Base-by-base conservation (phyloP, 1,284 basidiomycete species). In the Leccinum colubrinum region DNA sequence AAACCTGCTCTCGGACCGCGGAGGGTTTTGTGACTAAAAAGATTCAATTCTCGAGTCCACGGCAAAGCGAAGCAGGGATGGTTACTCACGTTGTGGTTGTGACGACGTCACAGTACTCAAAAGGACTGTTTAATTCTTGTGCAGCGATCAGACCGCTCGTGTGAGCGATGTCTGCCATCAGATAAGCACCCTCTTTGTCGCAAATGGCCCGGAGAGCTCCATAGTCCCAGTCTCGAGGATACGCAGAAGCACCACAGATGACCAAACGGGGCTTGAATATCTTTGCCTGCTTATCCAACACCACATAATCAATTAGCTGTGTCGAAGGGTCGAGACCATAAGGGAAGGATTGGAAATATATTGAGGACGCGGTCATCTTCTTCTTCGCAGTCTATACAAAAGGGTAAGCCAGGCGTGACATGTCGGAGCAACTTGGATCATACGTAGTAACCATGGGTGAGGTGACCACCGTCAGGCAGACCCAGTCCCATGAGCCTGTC, bases 401-500 rank as follows among this genome's bases (percentile, higher is more conserved):
- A 53, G 43, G 37, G 61, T 3, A 63, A 43, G 59, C 65, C 57
- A 11, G 25, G 43, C 12, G 30, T 50, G 43, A 17, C 17, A 35
- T 22, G 9, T 22, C n/a, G 50, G 25, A 37, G 20, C 27, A n/a
- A 3, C 4, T 12, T 9, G 17, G 14, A 20, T 79, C 86, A 65
- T 70, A 91, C 90, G 80, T 98, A 98, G 84, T 97, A 97, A 46
- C 96, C 96, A 78, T 98, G 96, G 51, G 96, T 98, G 68, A 99
- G 86, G 79, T 99, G 97, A 64, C 97, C 97, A 77, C 97, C 97
- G 73, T 98, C 96, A 39, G 97, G 95, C 57, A 99, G 90, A 67
- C 95, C 97, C 68, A 99, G 92, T 80, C 97, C 97, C 97, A 99
- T 99, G 72, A 99, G 86, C 68, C 97, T 92, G 79, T 99, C 97